A percentile compares a stretch with the other conserved stretches of the same genome.
These are phyloP conservation scores for Boletus vermiculosoides DNA, from an alignment of 768 basidiomycete genomes.

Conservation along the genomic window DNA sequence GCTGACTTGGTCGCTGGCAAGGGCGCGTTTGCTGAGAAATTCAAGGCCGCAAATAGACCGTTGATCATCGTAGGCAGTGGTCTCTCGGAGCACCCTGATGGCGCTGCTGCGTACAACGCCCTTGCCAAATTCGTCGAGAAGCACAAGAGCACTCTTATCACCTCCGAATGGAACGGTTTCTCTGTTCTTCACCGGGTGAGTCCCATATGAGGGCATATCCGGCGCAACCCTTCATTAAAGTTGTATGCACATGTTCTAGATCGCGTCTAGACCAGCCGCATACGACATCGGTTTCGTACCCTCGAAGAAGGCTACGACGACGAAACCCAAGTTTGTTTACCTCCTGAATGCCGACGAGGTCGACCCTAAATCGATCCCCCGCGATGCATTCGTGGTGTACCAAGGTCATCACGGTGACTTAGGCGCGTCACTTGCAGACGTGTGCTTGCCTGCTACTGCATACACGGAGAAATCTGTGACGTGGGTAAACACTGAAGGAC, in stretches of 20 bases:
- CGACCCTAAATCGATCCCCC: constrained; percentile 82
- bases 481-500: constrained; percentile 97
- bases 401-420: constrained; percentile 98
- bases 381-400: constrained; percentile 95
- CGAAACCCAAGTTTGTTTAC: constrained; percentile 92
- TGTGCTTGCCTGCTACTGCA: constrained; percentile 87
- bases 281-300: constrained; percentile 95
- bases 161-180: constrained; percentile 94
- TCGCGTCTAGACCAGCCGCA: constrained; percentile 88
- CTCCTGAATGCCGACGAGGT: constrained; percentile 96
- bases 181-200: constrained; percentile 87
- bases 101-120: constrained; percentile 69
- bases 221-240: neutral
- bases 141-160: constrained; percentile 73
- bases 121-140: constrained; percentile 77
- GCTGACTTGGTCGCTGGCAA: constrained; percentile 77
- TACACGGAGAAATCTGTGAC: constrained; percentile 91
- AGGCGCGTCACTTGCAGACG: constrained; percentile 96
- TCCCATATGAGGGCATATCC: neutral
- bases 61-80: constrained; percentile 92
- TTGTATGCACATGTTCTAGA: constrained; percentile 41
- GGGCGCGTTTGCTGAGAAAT: constrained; percentile 77
- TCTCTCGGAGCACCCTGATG: constrained; percentile 81
- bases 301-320: constrained; percentile 68
- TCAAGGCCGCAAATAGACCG: constrained; percentile 86